Percentiles rank a stretch among this genome's conserved stretches.
These are phyloP conservation scores for Jimgerdemannia lactiflua DNA, from an alignment of 192 early-diverging fungal species.

Conservation along the genomic window DNA sequence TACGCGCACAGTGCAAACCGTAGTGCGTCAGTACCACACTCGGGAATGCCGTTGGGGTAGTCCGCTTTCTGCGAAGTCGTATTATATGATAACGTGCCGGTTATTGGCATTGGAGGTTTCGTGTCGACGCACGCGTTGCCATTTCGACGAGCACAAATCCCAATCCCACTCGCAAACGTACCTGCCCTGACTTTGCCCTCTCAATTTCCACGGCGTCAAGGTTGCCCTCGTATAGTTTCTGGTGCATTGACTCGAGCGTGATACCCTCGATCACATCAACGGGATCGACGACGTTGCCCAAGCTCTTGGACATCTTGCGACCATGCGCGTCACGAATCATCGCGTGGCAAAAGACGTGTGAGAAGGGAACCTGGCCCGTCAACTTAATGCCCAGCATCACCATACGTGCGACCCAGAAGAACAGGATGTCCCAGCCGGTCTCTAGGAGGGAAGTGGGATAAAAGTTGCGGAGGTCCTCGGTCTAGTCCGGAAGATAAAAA, in stretches of 20 bases:
- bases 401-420: slow-evolving; percentile 99
- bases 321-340: slow-evolving; percentile 99
- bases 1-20: slow-evolving; percentile 81
- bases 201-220: slow-evolving; percentile 86
- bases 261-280: slow-evolving; percentile 96
- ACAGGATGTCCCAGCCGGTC: slow-evolving; percentile 98
- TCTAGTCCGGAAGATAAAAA: slow-evolving; percentile 37
- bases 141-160: too few relatives aligned
- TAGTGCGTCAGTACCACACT: slow-evolving; percentile 96
- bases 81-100: not conserved
- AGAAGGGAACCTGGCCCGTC: slow-evolving; percentile 95
- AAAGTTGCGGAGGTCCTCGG: slow-evolving; percentile 78
- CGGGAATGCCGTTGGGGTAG: slow-evolving; percentile 96
- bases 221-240: slow-evolving; percentile 80
- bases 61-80: slow-evolving; percentile 53
- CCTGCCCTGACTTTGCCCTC: slow-evolving; percentile 83
- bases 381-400: slow-evolving; percentile 97
- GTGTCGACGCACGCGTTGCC: too few relatives aligned
- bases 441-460: slow-evolving; percentile 93
- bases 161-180: not conserved
- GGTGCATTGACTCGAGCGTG: slow-evolving; percentile 71
- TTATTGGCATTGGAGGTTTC: too few relatives aligned
- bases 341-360: slow-evolving; percentile 94
- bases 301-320: slow-evolving; percentile 95
- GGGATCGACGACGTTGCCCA: slow-evolving; percentile 99